These are phyloP conservation scores for Candida cerambycidarum DNA, from an alignment of 805 yeast species.

Conservation along the genomic window DNA sequence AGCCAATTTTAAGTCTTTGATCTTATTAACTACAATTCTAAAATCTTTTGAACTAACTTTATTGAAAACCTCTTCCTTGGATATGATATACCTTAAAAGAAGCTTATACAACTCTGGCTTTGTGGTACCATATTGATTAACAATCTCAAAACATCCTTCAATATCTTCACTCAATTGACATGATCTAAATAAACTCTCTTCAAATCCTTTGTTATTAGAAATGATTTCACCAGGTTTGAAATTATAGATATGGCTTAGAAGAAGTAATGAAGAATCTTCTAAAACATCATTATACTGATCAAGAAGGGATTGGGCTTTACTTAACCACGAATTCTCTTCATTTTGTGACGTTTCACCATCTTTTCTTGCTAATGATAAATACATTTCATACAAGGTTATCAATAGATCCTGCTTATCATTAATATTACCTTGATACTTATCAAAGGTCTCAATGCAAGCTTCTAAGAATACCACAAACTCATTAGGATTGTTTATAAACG, in stretches of 20 bases:
- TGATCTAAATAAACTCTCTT: conserved; percentile 66
- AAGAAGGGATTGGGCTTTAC: conserved; percentile 59
- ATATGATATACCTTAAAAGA: conserved; percentile 63
- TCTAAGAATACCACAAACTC: conserved; percentile 91
- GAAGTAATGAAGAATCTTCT: conserved; percentile 54
- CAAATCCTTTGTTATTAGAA: conserved; percentile 44
- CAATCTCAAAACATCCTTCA: conserved; percentile 52
- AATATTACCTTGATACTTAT: conserved; percentile 65
- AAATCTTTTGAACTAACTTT: conserved; percentile 53
- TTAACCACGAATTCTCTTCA: conserved; percentile 50
- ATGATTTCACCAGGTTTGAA: conserved; percentile 50
- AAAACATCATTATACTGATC: conserved; percentile 47
- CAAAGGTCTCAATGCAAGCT: conserved; percentile 82
- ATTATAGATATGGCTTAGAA: conserved; percentile 58
- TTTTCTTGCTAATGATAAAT: conserved; percentile 54
- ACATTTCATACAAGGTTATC: conserved; percentile 80
- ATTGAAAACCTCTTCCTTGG: conserved; percentile 50
- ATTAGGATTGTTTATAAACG: conserved; percentile 80
- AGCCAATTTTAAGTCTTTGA: conserved; percentile 53
- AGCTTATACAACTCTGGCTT: conserved; percentile 66
- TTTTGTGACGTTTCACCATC: too few relatives aligned
- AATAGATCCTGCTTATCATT: conserved; percentile 73
- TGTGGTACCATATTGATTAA: conserved; percentile 57
- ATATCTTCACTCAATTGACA: conserved; percentile 60
- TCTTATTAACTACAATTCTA: conserved; percentile 49